Percentiles rank a stretch among this genome's conserved stretches.
Conservation (phyloP, 108 stramenopile species). For the Pseudonitzschia delicatissima region DNA sequence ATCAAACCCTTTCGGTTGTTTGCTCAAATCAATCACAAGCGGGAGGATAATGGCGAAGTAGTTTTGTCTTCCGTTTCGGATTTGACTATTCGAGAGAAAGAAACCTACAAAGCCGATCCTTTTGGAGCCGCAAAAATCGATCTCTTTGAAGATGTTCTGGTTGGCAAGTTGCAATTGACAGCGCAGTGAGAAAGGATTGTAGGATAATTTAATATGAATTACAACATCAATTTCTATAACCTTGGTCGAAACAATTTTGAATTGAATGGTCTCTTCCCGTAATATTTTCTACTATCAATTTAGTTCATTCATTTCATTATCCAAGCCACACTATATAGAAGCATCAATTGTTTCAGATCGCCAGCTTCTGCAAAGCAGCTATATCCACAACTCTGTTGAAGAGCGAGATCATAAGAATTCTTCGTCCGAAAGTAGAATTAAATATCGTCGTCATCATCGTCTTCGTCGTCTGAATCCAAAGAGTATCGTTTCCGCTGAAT, state of each 20-base stretch:
- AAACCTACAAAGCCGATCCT: constrained; percentile 60
- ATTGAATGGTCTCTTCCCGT: too few relatives aligned
- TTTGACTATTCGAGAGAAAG: constrained; percentile 47
- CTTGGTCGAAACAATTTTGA: too few relatives aligned
- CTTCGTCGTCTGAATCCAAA: constrained; percentile 87
- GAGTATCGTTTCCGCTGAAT: constrained; percentile 87
- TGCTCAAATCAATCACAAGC: constrained; percentile 68
- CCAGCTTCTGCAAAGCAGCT: too few relatives aligned
- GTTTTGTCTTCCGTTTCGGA: constrained; percentile 25
- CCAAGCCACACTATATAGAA: background rate
- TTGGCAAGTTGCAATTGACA: constrained; percentile 64
- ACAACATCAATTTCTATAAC: too few relatives aligned
- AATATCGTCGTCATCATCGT: constrained; percentile 74
- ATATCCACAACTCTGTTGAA: too few relatives aligned
- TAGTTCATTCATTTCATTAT: too few relatives aligned
- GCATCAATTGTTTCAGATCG: background rate
- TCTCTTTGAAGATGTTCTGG: constrained; percentile 60
- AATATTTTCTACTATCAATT: too few relatives aligned
- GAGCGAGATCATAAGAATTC: too few relatives aligned
- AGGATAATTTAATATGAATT: background rate
- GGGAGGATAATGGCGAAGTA: constrained; percentile 44
- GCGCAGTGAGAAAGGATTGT: constrained; percentile 19
- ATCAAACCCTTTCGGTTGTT: constrained; percentile 70
- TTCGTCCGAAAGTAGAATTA: too few relatives aligned
- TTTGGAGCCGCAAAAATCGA: constrained; percentile 75